A percentile compares a stretch with the other conserved stretches of the same genome.
phyloP scores from a whole-genome alignment of 441 rosid genomes.

The Pelargonium cotyledonis region DNA sequence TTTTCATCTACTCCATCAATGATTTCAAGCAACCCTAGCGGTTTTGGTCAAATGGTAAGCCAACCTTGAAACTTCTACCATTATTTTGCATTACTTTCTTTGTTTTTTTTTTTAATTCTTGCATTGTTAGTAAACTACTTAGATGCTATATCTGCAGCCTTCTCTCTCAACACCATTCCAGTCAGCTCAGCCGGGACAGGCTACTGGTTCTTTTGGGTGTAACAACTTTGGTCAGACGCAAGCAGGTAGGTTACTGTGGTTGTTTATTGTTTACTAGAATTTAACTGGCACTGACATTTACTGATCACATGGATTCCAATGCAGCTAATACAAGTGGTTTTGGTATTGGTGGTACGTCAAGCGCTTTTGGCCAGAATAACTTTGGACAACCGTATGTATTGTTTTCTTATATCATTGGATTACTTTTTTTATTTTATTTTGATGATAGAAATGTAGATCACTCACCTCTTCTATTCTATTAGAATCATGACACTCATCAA shows the following conservation, averaged over 20 bases:
- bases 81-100: background rate
- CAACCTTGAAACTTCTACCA: slow-evolving; percentile 1
- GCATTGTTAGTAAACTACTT: background rate
- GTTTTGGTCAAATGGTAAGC: slow-evolving; percentile 55
- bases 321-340: slow-evolving; percentile 33
- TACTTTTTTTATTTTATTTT: background rate
- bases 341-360: slow-evolving; percentile 27
- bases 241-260: slow-evolving; percentile 31
- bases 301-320: slow-evolving; percentile 20
- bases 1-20: slow-evolving; percentile 51
- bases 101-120: background rate
- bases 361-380: slow-evolving; percentile 47
- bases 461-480: background rate
- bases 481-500: background rate
- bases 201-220: slow-evolving; percentile 41
- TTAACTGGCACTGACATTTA: background rate
- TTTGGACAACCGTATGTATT: slow-evolving; percentile 51
- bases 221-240: slow-evolving; percentile 53
- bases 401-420: background rate
- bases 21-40: slow-evolving; percentile 33
- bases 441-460: background rate
- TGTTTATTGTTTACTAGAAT: background rate
- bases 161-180: slow-evolving; percentile 46
- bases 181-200: slow-evolving; percentile 56
- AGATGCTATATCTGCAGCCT: slow-evolving; percentile 32